A percentile compares a stretch with the other conserved stretches of the same genome.
Evolutionary conservation across 768 basidiomycete species (phyloP).

Genomic region (Glaciozyma antarctica): DNA sequence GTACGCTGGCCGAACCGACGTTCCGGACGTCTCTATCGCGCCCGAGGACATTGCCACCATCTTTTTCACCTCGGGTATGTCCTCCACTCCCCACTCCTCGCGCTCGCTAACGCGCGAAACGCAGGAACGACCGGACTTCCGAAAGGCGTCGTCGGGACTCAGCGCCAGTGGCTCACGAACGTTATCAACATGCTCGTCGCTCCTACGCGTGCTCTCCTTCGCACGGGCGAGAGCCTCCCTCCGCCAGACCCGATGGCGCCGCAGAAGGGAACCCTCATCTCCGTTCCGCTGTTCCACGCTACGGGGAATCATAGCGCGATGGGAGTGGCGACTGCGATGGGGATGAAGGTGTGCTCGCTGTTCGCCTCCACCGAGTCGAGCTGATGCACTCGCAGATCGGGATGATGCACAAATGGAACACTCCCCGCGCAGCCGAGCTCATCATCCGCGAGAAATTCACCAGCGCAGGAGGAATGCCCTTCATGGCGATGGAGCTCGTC

Average conservation of each 20-base stretch:
- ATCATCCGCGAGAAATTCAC: conserved; percentile 50
- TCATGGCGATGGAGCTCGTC: conserved; percentile 48
- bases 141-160: conserved; percentile 60
- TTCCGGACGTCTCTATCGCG: conserved; percentile 13
- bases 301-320: conserved; percentile 43
- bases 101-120: neutral
- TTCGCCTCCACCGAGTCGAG: neutral
- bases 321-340: conserved; percentile 10
- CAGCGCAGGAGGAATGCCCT: conserved; percentile 46
- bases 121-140: conserved; percentile 50
- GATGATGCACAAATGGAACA: conserved; percentile 33
- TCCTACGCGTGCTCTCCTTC: neutral
- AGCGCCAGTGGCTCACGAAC: conserved; percentile 56
- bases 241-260: neutral
- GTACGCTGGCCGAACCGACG: conserved; percentile 32
- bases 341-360: conserved; percentile 5
- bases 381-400: conserved; percentile 1
- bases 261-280: neutral
- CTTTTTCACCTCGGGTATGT: conserved; percentile 50
- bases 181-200: conserved; percentile 42
- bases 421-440: conserved; percentile 39
- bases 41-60: conserved; percentile 52
- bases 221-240: neutral
- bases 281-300: conserved; percentile 61
- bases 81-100: neutral